Base-by-base conservation (phyloP, 495 filamentous ascomycete species). In the Annulohypoxylon bovei region DNA sequence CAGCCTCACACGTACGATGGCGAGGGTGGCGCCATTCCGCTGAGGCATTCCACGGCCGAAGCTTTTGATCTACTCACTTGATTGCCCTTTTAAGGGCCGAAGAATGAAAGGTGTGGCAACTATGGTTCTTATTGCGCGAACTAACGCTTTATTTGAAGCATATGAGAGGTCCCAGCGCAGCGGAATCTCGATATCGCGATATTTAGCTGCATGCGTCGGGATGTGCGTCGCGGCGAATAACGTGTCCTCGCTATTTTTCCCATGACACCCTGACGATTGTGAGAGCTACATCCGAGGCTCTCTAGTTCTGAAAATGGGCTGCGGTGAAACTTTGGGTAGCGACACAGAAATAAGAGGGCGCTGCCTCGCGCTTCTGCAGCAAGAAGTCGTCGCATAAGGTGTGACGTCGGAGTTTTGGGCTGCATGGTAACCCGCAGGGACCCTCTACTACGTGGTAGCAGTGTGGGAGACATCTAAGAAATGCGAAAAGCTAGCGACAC, bases 321-420 rank as follows among this genome's bases (percentile, higher is more conserved):
- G 72, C 23, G 32, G 75, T 77, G 70, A 47, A 47, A 77, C 75
- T 52, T 75, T 77, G 70, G 73, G 75, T 77, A 73, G 60, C 65
- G 57, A 69, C 40, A 72, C 52, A 53, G 67, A 49, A 49, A 62
- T 8, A 39, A 23, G 44, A 62, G 50, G 47, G 37, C 35, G 37
- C 61, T 62, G 49, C 27, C 62, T 58, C 35, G 61, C 39, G 20
- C 59, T 59, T 70, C 52, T 67, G 30, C 25, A 58, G 60, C 42
- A 47, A 67, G 22, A 52, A 42, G 7, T 23, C 8, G 70, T 70
- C 16, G 33, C 55, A 70, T 67, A 37, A 44, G 40, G 49, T 73
- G 42, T 47, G 56, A 73, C 66, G 55, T 61, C 65, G 70, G 70
- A 72, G 60, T 68, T 65, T 72, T 68, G 70, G 59, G 23, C 64